Evolutionary conservation across 1,284 basidiomycete species (phyloP).

Genomic region (Ustilago xerochloae): DNA sequence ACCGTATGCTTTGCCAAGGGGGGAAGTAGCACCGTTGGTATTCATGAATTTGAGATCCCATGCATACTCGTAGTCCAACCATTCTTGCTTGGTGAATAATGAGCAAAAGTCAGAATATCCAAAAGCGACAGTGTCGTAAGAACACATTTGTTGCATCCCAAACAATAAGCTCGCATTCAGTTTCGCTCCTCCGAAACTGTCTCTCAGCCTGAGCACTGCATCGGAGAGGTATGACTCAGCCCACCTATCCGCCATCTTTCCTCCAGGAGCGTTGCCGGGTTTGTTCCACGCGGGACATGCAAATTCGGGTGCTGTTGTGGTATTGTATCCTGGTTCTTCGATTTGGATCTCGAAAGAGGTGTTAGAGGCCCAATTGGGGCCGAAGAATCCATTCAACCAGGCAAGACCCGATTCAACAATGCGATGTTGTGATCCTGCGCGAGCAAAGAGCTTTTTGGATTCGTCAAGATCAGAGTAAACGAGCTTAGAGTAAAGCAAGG

Average conservation of each 20-base stretch:
- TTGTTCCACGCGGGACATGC: constrained; percentile 46
- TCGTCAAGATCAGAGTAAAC: constrained; percentile 29
- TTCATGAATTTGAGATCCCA: constrained; percentile 70
- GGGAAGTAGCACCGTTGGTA: constrained; percentile 81
- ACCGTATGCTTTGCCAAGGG: constrained; percentile 81
- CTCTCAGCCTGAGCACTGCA: constrained; percentile 56
- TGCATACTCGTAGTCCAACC: constrained; percentile 86
- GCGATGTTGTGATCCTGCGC: constrained; percentile 64
- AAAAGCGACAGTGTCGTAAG: constrained; percentile 79
- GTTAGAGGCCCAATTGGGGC: constrained; percentile 33
- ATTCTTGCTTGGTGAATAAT: constrained; percentile 88
- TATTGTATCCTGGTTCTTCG: constrained; percentile 61
- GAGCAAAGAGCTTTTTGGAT: constrained; percentile 55
- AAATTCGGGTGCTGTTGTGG: constrained; percentile 64
- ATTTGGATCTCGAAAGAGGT: constrained; percentile 64
- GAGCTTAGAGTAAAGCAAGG: constrained; percentile 51
- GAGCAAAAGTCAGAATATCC: constrained; percentile 90
- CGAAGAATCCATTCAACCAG: constrained; percentile 58
- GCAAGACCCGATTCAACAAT: constrained; percentile 63
- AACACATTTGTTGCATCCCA: constrained; percentile 65
- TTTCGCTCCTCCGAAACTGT: constrained; percentile 38
- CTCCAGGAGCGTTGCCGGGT: constrained; percentile 22
- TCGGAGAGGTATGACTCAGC: constrained; percentile 57
- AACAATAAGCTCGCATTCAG: constrained; percentile 48
- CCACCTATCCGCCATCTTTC: constrained; percentile 47